Evolutionary conservation across 2,329 filamentous ascomycete species (phyloP).

Genomic region (Seiridium cupressi): DNA sequence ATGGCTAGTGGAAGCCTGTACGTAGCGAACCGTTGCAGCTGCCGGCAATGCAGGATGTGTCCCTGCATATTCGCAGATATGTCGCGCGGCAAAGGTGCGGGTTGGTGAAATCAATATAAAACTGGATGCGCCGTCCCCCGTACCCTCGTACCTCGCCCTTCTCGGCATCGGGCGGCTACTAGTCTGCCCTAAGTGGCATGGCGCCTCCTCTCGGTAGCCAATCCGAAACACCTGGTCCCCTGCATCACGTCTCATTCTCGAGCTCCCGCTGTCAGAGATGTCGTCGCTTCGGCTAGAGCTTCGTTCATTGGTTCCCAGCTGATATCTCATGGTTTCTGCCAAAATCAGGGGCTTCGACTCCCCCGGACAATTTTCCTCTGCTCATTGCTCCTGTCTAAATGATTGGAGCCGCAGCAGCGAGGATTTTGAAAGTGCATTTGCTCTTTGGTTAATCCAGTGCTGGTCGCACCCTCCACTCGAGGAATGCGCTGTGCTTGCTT

Average conservation of each 20-base stretch:
- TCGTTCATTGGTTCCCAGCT: not conserved
- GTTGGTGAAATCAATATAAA: not conserved
- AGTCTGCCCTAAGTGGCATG: not conserved
- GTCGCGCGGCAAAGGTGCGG: not conserved
- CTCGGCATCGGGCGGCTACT: not conserved
- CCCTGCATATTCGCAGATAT: not conserved
- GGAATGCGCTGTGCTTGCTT: not conserved
- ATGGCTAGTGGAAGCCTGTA: too few relatives aligned
- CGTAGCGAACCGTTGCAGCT: too few relatives aligned
- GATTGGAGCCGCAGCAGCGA: not conserved
- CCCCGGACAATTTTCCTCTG: not conserved
- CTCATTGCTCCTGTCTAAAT: not conserved
- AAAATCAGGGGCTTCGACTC: not conserved
- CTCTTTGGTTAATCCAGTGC: not conserved
- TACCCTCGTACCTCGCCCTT: not conserved
- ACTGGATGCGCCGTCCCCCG: not conserved
- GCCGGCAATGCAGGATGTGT: not conserved
- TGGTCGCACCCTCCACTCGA: not conserved
- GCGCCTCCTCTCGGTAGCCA: not conserved
- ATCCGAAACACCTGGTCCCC: conserved; percentile 8
- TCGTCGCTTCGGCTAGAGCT: not conserved
- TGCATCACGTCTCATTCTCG: conserved; percentile 7
- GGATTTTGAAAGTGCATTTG: not conserved
- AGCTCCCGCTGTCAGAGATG: conserved; percentile 5
- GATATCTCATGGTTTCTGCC: not conserved